Base-by-base conservation (phyloP, 306 rosid genomes). In the Cicer bijugum region DNA sequence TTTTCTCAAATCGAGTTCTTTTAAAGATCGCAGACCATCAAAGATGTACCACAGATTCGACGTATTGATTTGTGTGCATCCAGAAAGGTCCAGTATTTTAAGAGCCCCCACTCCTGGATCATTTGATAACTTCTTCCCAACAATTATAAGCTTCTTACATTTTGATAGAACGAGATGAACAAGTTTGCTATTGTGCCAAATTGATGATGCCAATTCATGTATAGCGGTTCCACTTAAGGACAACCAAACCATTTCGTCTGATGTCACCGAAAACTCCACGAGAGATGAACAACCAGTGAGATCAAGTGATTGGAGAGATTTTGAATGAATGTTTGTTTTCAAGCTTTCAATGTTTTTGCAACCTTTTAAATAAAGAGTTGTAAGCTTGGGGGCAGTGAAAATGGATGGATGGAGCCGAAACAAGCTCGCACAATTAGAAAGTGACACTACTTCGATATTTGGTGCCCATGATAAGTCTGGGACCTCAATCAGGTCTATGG, bases 321-420 rank as follows among this genome's bases (percentile, higher is more conserved):
- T 33, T 44, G 11, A 59, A 14, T 59, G 69, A 14, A 73, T 7
- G 1, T 58, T 6, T 1, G 15, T 16, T 45, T 45, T 46, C 12
- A 73, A 5, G 5, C 56, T 73, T 45, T 45, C 19, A 14, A 46
- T 73, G 50, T 9, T 17, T 14, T 1, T 14, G 59, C 77, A 73
- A 1, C 46, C 3, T 0, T 0, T 0, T 28, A 72, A 35, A n/a
- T 1, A 0, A 14, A 69, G 48, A 0, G 0, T 0, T 35, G 0
- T 10, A 37, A 69, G 63, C 75, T 69, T 69, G 12, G 55, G 60
- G 6, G 15, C 23, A 9, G 23, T n/a, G 1, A 62, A 53, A 42
- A 52, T 7, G 6, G 72, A 69, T 51, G 73, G 68, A 37, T 69
- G 63, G 16, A 81, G 16, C 0, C 11, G 4, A 12, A 0, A 0